phyloP scores from a whole-genome alignment of 331 rosid species.

The Telfairia occidentalis region DNA sequence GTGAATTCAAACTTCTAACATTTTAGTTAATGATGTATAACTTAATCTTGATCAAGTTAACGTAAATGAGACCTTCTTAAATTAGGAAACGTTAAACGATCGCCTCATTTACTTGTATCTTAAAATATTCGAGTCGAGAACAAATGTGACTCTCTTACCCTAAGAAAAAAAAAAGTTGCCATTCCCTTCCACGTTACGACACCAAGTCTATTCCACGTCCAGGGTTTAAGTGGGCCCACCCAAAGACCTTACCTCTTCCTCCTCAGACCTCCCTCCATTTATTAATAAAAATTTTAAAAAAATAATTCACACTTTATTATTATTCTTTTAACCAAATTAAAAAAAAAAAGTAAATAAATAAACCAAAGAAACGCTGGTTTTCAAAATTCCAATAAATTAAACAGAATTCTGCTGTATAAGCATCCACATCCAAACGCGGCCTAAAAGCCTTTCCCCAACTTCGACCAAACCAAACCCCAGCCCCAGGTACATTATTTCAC shows the following conservation, averaged over 20 bases:
- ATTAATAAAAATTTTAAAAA: background rate
- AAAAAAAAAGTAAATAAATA: too few relatives aligned
- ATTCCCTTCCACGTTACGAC: background rate
- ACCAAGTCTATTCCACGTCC: background rate
- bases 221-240: background rate
- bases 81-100: too few relatives aligned
- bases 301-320: too few relatives aligned
- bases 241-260: background rate
- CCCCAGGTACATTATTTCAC: background rate
- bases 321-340: background rate
- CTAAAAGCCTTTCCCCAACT: background rate
- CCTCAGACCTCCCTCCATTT: background rate
- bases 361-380: too few relatives aligned
- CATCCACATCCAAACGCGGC: background rate
- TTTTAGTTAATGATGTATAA: too few relatives aligned
- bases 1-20: too few relatives aligned
- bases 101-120: too few relatives aligned
- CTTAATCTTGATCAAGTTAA: too few relatives aligned
- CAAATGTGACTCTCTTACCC: too few relatives aligned
- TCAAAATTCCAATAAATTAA: too few relatives aligned
- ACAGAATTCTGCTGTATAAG: background rate
- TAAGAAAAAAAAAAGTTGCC: background rate
- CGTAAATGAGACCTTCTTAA: too few relatives aligned
- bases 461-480: background rate
- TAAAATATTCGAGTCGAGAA: too few relatives aligned